Base-by-base conservation (phyloP, 1,284 basidiomycete species). In the Omphalotus olearius region DNA sequence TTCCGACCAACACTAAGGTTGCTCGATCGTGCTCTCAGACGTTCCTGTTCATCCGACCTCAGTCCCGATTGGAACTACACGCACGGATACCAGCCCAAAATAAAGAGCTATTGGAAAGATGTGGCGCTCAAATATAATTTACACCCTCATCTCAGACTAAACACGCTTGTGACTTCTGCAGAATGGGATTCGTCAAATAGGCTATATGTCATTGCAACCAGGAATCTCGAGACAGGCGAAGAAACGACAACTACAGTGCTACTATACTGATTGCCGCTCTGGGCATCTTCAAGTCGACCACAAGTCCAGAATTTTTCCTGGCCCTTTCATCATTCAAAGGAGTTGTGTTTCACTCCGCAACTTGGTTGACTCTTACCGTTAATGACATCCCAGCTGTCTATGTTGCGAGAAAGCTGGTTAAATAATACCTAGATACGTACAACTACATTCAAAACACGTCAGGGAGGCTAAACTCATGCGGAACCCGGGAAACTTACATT, bases 311-410 rank as follows among this genome's bases (percentile, higher is more conserved):
- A 4, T 64, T 78, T 11, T 61, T 65, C 3, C n/a, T n/a, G n/a
- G 78, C 72, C 1, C 57, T 70, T n/a, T 63, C 67, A 3, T 56
- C 43, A 2, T 82, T 79, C 62, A 68, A 73, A 42, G 79, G 78
- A 4, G 52, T 61, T 6, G 62, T 69, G 37, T 75, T 78, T 48
- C 80, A 81, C 61, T 76, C 74, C 9, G 74, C 72, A 10, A 52
- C 65, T 7, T 82, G 79, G 77, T n/a, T n/a, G n/a, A n/a, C n/a
- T n/a, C 38, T 26, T 43, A 66, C 62, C 63, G 40, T 67, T 67
- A 17, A 67, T 58, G 14, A 67, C 63, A 57, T 67, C 64, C 65
- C 65, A 69, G 47, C 56, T 54, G 45, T 62, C 64, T 65, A 26
- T 44, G 26, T 26, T 6, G 30, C 41, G 25, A 28, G n/a, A 23